A percentile compares a stretch with the other conserved stretches of the same genome.
These are phyloP conservation scores for Solanum ossicruentum DNA, from an alignment of 257 asterid genomes.

Conservation along the genomic window DNA sequence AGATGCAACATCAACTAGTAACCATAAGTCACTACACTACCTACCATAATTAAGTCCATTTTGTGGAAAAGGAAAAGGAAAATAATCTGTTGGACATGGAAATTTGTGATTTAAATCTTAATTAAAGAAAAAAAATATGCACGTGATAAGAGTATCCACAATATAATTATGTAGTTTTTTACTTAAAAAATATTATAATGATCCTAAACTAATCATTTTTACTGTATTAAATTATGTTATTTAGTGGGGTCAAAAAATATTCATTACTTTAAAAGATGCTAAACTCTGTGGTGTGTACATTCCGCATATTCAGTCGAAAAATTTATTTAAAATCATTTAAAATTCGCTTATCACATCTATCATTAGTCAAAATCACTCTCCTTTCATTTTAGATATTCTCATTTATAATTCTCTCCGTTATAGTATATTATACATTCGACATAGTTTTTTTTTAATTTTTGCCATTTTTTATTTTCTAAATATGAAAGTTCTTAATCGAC, in stretches of 20 bases:
- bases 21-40: too few relatives aligned
- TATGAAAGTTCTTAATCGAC: background rate
- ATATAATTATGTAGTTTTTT: background rate
- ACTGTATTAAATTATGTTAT: background rate
- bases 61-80: background rate
- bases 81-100: background rate
- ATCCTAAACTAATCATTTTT: background rate
- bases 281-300: too few relatives aligned
- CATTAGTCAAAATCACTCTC: accelerated
- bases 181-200: background rate
- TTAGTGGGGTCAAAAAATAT: background rate
- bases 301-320: too few relatives aligned
- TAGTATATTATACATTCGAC: background rate
- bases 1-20: too few relatives aligned
- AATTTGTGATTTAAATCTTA: background rate
- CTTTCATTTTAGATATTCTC: background rate
- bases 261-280: background rate
- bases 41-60: background rate
- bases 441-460: accelerated
- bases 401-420: background rate
- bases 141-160: background rate
- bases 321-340: background rate
- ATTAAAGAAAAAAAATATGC: background rate
- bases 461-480: background rate
- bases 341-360: background rate